These are phyloP conservation scores for Aspergillus quadricinctus DNA, from an alignment of 2,329 filamentous ascomycete species.

Conservation along the genomic window DNA sequence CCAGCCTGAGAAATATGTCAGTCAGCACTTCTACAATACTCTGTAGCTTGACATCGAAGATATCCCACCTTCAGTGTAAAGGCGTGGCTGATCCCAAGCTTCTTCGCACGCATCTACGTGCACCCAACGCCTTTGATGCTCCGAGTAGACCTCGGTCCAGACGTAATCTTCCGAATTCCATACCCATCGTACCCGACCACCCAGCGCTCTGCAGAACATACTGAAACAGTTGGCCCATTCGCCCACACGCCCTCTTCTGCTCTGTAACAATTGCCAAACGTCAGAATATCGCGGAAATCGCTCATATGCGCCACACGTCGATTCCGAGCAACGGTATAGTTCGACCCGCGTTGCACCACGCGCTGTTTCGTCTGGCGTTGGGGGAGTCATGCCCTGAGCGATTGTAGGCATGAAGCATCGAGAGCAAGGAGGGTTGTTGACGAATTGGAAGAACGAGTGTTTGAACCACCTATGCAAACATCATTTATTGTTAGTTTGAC, in stretches of 20 bases:
- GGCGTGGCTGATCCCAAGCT: conserved; percentile 86
- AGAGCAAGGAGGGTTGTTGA: conserved; percentile 88
- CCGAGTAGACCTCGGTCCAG: conserved; percentile 96
- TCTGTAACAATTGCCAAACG: conserved; percentile 87
- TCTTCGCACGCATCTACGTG: conserved; percentile 95
- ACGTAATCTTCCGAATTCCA: conserved; percentile 98
- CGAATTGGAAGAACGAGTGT: conserved; percentile 89
- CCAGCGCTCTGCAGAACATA: conserved; percentile 93
- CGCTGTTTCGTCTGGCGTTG: conserved; percentile 82
- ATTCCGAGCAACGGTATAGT: conserved; percentile 78
- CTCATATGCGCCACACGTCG: conserved; percentile 71
- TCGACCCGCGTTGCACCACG: conserved; percentile 85
- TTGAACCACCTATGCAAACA: conserved; percentile 75
- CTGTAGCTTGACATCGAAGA: not conserved
- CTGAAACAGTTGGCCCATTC: conserved; percentile 99
- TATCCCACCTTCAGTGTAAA: conserved; percentile 75
- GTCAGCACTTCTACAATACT: conserved; percentile 2
- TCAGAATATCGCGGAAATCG: conserved; percentile 93
- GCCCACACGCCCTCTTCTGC: conserved; percentile 76
- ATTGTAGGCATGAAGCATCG: conserved; percentile 79
- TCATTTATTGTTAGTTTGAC: conserved; percentile 3
- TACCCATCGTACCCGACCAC: conserved; percentile 88
- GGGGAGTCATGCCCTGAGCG: conserved; percentile 74
- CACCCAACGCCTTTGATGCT: conserved; percentile 91
- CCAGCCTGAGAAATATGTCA: conserved; percentile 60